phyloP scores from a whole-genome alignment of 257 asterid genomes.

The Nicotiana obtusifolia region DNA sequence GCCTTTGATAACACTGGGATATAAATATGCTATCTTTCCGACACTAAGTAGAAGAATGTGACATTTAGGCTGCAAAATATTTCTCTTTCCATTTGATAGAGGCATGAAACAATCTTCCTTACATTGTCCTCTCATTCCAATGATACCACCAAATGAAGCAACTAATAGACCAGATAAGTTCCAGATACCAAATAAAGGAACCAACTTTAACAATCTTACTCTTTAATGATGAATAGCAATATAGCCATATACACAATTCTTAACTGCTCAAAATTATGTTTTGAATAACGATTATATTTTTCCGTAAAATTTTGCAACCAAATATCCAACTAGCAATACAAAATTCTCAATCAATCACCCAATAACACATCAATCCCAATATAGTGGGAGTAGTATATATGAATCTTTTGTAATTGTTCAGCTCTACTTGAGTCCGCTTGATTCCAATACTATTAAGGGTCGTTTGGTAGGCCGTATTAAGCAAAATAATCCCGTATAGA shows the following conservation, averaged over 20 bases:
- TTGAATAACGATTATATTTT: not conserved
- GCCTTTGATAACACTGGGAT: too few species aligned
- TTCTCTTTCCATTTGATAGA: not conserved
- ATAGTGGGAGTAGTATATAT: not conserved
- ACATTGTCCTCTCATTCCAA: not conserved
- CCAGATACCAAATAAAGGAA: not conserved
- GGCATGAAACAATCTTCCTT: not conserved
- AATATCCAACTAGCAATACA: not conserved
- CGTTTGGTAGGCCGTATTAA: too few species aligned
- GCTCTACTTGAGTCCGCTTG: not conserved
- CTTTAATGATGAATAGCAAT: not conserved
- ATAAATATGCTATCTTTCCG: not conserved
- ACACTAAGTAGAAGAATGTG: not conserved
- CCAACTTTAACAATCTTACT: not conserved
- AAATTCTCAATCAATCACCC: not conserved
- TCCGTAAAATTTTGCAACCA: not conserved
- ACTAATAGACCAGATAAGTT: not conserved
- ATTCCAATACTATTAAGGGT: not conserved
- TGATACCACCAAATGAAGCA: not conserved
- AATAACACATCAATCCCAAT: not conserved
- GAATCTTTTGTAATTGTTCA: not conserved
- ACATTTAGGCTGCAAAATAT: not conserved
- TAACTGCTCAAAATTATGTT: not conserved
- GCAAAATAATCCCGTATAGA: too few species aligned
- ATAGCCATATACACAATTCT: slow-evolving; percentile 1